Base-by-base conservation (phyloP, 805 yeast species). In the Candida glaebosa region DNA sequence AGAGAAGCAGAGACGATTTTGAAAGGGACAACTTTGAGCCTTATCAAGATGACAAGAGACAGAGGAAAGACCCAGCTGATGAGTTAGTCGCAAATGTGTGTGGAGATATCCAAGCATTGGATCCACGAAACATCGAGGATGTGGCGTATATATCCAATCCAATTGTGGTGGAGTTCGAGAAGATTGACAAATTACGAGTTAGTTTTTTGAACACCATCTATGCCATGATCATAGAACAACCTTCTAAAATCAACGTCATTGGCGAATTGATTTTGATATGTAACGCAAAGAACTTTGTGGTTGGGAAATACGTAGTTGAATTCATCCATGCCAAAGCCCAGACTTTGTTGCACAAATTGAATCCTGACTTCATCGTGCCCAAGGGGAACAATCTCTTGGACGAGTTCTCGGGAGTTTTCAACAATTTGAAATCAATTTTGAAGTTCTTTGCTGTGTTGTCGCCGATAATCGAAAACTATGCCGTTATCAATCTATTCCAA, bases 211-310 rank as follows among this genome's bases (percentile, higher is more conserved):
- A 74, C 37, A 84, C 87, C 2, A 56, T 89, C 18, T 74, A 75
- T 41, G 87, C 95, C 2, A 75, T 86, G 34, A 71, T 84, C 8
- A 63, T 77, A 20, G 98, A 93, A 61, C 96, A 91, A 61, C 98
- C 99, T 0, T 96, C 90, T 48, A 93, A 90, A 58, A 76, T 84
- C 44, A 79, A 82, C 10, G 76, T 82, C n/a, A 61, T 91, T 43
- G 76, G 88, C 19, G 79, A 82, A 6, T 69, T 88, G 49, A 65
- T 89, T 4, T 74, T 82, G 53, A 67, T 81, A 17, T 80, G 87
- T 36, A 82, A 84, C 62, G 69, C 84, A 18, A 74, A 75, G 44
- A 80, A 79, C 59, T 74, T 77, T 26, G 67, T 76, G 30, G 81
- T 87, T 33, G 91, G 95, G 38, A 78, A 79, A 49, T 76, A 77